phyloP scores from a whole-genome alignment of 306 rosid species.

The Trifolium dubium region DNA sequence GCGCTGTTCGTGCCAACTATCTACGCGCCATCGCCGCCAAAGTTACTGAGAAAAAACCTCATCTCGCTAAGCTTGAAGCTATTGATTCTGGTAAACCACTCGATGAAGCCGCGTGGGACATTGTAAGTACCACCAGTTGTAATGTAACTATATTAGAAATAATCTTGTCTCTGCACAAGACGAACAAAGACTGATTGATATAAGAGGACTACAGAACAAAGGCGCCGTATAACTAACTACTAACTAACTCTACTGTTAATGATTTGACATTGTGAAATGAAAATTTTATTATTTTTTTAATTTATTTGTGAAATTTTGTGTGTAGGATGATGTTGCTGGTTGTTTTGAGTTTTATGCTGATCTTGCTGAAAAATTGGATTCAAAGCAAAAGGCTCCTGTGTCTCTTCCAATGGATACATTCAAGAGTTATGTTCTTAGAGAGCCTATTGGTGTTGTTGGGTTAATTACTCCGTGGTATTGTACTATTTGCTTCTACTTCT shows the following conservation, averaged over 20 bases:
- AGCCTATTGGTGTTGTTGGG: constrained; percentile 91
- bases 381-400: constrained; percentile 74
- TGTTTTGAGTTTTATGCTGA: constrained; percentile 96
- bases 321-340: constrained; percentile 97
- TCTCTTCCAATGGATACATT: constrained; percentile 88
- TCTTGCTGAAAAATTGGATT: constrained; percentile 92
- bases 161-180: no score
- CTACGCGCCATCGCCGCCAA: constrained; percentile 94
- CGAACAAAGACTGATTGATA: no score
- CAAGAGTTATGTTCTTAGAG: constrained; percentile 73
- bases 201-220: no score
- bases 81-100: constrained; percentile 88
- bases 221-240: no score
- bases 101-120: constrained; percentile 95
- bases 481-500: constrained; percentile 44
- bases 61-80: constrained; percentile 73
- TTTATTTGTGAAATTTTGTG: not conserved
- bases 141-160: no score
- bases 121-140: constrained; percentile 55
- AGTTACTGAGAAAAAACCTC: constrained; percentile 64
- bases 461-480: constrained; percentile 95
- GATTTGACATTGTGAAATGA: not conserved
- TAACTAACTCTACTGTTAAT: not conserved
- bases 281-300: no score
- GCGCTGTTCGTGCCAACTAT: constrained; percentile 81